Evolutionary conservation across 257 asterid genomes (phyloP), one percentile per base, ranked within the genome.

Genomic region (Striga asiatica): DNA sequence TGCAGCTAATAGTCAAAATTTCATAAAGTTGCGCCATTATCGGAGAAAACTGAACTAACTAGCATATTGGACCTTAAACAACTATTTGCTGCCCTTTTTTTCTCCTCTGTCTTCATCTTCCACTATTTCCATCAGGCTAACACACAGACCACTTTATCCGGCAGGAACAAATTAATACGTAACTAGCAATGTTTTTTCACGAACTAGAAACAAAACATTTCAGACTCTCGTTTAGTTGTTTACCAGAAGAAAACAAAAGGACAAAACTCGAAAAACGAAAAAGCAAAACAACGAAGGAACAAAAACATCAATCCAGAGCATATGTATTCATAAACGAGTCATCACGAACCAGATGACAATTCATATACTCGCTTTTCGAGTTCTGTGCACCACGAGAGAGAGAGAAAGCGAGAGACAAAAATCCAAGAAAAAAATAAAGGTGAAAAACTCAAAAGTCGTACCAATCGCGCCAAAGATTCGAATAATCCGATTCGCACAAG

Each of bases 401-500:
- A 1, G 5, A 29, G 8, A 29, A 5, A 29, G 8, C 20, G 46
- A 38, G 14, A 31, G 19, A 54, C 25, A 18, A 20, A 51, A 46
- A 18, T 25, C 17, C 32, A 31, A 21, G 0, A 11, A 2, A 31
- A 37, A 25, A 25, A 4, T 3, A 10, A 19, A 2, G 22, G 27
- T 50, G 17, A 56, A 18, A 19, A 8, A 39, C 25, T 50, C 31
- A 21, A 64, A 56, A 46, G 41, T 19, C 61, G 62, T 56, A 71
- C 80, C 70, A 48, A 21, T 35, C 52, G 58, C 70, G 29, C 71
- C 66, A 39, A 34, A 34, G 62, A 74, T 61, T 66, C 56, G 41
- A 47, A 17, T 20, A 34, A 14, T 17, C 48, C 17, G 16, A 14
- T 19, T 41, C 21, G 16, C 13, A 3, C 21, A 21, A 13, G 16